A percentile compares a stretch with the other conserved stretches of the same genome.
Conservation (phyloP, 495 filamentous ascomycete species). For the Penicillium egyptiacum region DNA sequence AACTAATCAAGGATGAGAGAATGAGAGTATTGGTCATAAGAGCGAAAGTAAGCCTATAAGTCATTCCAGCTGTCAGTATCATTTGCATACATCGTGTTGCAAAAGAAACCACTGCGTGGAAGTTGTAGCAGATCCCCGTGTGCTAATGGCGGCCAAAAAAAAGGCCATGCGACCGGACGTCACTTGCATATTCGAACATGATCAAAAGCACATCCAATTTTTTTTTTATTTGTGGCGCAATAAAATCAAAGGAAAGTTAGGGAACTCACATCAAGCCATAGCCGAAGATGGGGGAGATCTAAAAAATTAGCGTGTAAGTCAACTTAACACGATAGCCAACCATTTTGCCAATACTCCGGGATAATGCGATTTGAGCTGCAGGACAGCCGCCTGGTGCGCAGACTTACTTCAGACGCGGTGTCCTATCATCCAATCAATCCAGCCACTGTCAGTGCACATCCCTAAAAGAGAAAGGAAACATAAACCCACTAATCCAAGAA, state of each 20-base stretch:
- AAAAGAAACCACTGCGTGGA: constrained; percentile 19
- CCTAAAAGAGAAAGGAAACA: constrained; percentile 9
- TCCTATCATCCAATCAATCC: constrained; percentile 52
- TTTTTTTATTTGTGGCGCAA: constrained; percentile 30
- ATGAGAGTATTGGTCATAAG: constrained; percentile 85
- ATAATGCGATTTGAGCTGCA: constrained; percentile 35
- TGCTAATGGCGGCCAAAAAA: background rate
- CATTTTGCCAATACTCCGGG: constrained; percentile 37
- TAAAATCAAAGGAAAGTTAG: constrained; percentile 4
- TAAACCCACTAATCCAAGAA: constrained; percentile 74
- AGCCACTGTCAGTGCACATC: constrained; percentile 43
- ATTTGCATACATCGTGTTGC: background rate
- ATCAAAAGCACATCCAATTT: constrained; percentile 34
- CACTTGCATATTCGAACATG: constrained; percentile 37
- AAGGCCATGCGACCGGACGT: background rate
- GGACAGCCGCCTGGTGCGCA: constrained; percentile 33
- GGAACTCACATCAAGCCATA: constrained; percentile 46
- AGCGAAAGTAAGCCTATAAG: constrained; percentile 67
- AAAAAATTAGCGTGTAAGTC: constrained; percentile 41
- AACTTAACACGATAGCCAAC: constrained; percentile 46
- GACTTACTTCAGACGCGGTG: constrained; percentile 50
- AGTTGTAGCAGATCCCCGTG: constrained; percentile 22
- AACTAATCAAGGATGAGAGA: constrained; percentile 87
- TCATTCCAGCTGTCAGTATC: constrained; percentile 20
- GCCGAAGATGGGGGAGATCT: constrained; percentile 51